phyloP scores from a whole-genome alignment of 345 rosid genomes.

The Cochlearia excelsa region DNA sequence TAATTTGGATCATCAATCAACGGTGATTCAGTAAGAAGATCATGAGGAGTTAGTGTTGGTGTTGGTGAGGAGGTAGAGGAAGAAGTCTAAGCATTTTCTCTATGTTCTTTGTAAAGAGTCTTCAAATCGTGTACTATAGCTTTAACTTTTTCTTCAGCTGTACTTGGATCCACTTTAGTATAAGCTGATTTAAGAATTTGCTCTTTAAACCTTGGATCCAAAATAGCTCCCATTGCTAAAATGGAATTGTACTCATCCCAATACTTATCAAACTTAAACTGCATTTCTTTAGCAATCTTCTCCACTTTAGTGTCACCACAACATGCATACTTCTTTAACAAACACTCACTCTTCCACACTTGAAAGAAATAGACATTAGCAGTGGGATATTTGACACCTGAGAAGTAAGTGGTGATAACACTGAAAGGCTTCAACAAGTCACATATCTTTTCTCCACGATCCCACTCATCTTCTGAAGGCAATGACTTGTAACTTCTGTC shows the following conservation, averaged over 20 bases:
- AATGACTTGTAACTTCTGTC: neutral
- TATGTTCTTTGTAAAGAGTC: neutral
- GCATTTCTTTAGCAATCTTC: neutral
- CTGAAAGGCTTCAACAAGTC: neutral
- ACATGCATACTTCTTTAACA: neutral
- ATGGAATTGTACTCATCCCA: neutral
- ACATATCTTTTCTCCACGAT: neutral
- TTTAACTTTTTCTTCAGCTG: neutral
- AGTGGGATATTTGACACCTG: neutral
- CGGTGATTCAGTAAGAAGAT: no score
- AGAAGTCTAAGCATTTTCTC: neutral
- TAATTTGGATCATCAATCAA: no score
- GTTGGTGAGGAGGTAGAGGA: neutral
- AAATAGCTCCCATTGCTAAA: neutral
- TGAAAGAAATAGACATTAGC: neutral
- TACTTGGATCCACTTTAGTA: neutral
- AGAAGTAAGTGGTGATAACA: neutral
- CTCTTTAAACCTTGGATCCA: neutral
- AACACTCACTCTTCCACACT: neutral
- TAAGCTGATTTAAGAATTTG: neutral
- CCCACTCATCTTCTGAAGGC: neutral
- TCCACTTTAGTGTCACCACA: no score
- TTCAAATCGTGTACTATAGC: neutral
- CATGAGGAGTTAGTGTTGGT: neutral
- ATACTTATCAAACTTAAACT: neutral